Evolutionary conservation across 139 green algal genomes (phyloP), one percentile per base, ranked within the genome.

Genomic region (Coelastrella sp.): DNA sequence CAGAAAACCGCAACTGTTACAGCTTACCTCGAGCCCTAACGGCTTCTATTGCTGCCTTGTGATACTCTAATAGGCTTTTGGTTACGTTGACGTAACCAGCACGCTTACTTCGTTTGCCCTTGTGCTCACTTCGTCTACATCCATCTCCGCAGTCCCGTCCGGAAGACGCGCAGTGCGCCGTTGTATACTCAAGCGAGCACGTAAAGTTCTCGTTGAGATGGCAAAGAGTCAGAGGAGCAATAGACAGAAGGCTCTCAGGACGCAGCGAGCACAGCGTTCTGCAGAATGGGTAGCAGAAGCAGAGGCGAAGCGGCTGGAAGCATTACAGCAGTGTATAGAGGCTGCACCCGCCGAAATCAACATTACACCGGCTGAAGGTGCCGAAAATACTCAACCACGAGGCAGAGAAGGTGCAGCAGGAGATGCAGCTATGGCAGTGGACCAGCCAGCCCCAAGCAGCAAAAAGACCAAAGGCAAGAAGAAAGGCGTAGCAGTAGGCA

Each of bases 381-480:
- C 11, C 27, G 25, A 48, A 37, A 25, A 76, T 27, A 37, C 45
- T 13, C 71, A 79, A 30, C 71, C 40, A 19, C 71, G 71, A 15
- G 71, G 71, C 71, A 53, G 71, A 15, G 40, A 60, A n/a, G 71
- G 71, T n/a, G 71, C 71, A 76, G 68, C 68, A 62, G 71, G 19
- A 15, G 43, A 27, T 40, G 23, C 45, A 43, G 71, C 71, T 9
- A 79, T 79, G 71, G 71, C 71, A 27, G 71, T 79, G 17, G 41
- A 57, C 6, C 50, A 79, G 71, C 30, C 50, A 13, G 45, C 50
- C 25, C 60, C 60, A 34, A 50, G 41, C n/a, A 57, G 45, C n/a
- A 79, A 79, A 34, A 57, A n/a, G n/a, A n/a, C n/a, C n/a, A n/a
- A 60, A 6, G 71, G 71, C 68, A 79, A 79, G 71, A 77, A 62